phyloP scores from a whole-genome alignment of 768 basidiomycete genomes.

The Xerocomellus intermedius region DNA sequence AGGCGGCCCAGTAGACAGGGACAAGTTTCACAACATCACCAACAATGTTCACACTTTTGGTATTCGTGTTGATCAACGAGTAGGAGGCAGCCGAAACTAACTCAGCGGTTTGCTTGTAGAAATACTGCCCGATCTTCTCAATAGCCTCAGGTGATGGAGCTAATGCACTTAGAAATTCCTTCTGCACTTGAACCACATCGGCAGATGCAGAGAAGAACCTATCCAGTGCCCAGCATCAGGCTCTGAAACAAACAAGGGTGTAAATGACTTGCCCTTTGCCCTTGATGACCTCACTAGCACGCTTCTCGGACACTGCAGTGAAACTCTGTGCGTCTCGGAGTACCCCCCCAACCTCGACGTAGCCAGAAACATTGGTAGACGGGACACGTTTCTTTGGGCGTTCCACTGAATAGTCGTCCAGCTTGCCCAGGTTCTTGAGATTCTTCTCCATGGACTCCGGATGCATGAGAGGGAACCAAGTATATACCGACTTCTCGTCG shows the following conservation, averaged over 20 bases:
- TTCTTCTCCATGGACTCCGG: slow-evolving; percentile 64
- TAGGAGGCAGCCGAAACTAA: slow-evolving; percentile 56
- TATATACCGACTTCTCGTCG: slow-evolving; percentile 66
- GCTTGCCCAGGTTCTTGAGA: slow-evolving; percentile 53
- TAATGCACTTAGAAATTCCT: slow-evolving; percentile 52
- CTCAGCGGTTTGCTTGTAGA: slow-evolving; percentile 61
- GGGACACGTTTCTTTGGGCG: slow-evolving; percentile 41
- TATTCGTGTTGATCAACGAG: slow-evolving; percentile 53
- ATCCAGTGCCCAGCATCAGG: not conserved
- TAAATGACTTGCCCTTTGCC: slow-evolving; percentile 53
- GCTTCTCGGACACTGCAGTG: slow-evolving; percentile 45
- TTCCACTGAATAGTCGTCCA: slow-evolving; percentile 53
- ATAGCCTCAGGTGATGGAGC: slow-evolving; percentile 45
- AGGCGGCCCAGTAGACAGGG: slow-evolving; percentile 68
- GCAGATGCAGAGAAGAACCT: slow-evolving; percentile 67
- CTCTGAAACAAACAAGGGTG: not conserved
- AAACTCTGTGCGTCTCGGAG: slow-evolving; percentile 48
- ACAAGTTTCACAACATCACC: slow-evolving; percentile 63
- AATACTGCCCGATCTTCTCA: slow-evolving; percentile 55
- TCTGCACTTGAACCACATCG: slow-evolving; percentile 36
- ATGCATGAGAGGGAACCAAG: slow-evolving; percentile 89
- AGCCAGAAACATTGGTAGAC: slow-evolving; percentile 39
- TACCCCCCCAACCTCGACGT: slow-evolving; percentile 53
- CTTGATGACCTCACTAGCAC: slow-evolving; percentile 52
- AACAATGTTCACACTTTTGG: slow-evolving; percentile 61